Percentiles rank a stretch among this genome's conserved stretches.
These are phyloP conservation scores for Diaporthe capsici DNA, from an alignment of 2,329 filamentous ascomycete species.

Conservation along the genomic window DNA sequence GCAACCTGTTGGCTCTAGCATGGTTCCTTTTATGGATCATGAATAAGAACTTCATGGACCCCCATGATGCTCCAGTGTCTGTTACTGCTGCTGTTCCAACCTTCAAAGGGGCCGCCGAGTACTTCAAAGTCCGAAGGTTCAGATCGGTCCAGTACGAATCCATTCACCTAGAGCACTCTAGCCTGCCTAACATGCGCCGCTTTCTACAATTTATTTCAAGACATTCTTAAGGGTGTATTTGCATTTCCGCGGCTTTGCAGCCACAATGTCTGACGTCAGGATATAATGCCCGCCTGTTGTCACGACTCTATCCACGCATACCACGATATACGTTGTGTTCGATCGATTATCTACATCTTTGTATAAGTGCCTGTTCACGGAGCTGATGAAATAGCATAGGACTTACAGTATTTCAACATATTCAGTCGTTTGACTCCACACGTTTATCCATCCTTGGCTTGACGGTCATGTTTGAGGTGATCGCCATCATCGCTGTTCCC, in stretches of 20 bases:
- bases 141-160: neutral
- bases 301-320: neutral
- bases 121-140: too few species aligned
- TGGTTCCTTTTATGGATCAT: neutral
- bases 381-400: neutral
- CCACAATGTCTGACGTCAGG: neutral
- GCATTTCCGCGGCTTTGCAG: neutral
- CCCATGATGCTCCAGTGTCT: neutral
- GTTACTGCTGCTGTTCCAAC: neutral
- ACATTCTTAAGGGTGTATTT: neutral
- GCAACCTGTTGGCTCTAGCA: neutral
- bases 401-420: neutral
- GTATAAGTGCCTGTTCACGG: neutral
- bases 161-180: neutral
- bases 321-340: neutral
- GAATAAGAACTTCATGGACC: neutral
- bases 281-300: neutral
- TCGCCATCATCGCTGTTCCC: neutral
- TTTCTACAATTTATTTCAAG: neutral
- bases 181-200: neutral
- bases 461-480: conserved; percentile 7
- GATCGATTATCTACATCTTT: neutral
- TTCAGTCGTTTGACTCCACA: neutral
- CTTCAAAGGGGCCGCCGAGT: neutral
- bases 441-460: neutral